Conservation (phyloP, 331 rosid genomes). For the Rosa hybrid region DNA sequence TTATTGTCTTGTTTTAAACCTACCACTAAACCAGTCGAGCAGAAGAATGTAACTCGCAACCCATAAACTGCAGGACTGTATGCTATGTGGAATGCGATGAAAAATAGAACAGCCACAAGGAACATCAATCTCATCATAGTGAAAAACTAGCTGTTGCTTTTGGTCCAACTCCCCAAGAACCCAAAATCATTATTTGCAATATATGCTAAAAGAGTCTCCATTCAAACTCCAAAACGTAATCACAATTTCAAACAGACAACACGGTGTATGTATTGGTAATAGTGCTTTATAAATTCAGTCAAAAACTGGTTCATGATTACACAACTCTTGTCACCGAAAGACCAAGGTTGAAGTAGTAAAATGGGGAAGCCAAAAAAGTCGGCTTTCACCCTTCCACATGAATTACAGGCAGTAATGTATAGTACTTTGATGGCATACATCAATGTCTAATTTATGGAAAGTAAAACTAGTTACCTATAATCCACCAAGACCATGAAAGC, state of each 20-base stretch:
- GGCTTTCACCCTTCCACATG: conserved; percentile 50
- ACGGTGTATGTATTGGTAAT: conserved; percentile 19
- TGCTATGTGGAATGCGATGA: conserved; percentile 23
- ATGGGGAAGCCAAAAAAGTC: conserved; percentile 55
- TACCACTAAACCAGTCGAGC: conserved; percentile 2
- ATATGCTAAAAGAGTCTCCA: not conserved
- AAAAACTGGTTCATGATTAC: conserved; percentile 37
- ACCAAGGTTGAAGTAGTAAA: conserved; percentile 18
- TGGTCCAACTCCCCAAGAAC: conserved; percentile 11
- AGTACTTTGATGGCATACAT: conserved; percentile 42
- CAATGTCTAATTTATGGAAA: conserved; percentile 38
- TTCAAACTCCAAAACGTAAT: not conserved
- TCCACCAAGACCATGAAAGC: conserved; percentile 51
- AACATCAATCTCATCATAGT: conserved; percentile 22
- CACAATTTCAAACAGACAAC: conserved; percentile 5
- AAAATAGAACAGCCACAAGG: conserved; percentile 10
- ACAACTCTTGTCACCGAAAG: conserved; percentile 31
- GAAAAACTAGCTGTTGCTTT: conserved; percentile 27
- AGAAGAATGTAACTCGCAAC: not conserved
- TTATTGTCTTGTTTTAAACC: conserved; percentile 25
- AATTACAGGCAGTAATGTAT: conserved; percentile 26
- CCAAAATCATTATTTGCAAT: not conserved
- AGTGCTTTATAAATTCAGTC: conserved; percentile 29
- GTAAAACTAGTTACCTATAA: conserved; percentile 45
- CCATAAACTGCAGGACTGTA: conserved; percentile 14